These are phyloP conservation scores for Pseudogymnoascus sp. DNA, from an alignment of 2,329 filamentous ascomycete species.

Conservation along the genomic window DNA sequence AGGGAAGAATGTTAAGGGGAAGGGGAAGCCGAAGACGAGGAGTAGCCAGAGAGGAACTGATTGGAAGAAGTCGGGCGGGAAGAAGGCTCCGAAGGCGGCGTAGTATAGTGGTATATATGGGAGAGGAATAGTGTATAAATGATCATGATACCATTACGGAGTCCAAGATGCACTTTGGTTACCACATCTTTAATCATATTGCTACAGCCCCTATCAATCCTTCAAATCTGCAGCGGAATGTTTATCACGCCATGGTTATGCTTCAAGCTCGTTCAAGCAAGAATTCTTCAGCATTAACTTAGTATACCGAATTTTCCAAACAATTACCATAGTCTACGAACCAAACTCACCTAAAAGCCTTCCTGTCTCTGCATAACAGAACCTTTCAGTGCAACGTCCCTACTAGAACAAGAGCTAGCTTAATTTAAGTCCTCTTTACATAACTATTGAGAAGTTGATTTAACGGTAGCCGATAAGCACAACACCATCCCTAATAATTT, in stretches of 20 bases:
- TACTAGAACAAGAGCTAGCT: not conserved
- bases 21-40: slow-evolving; percentile 34
- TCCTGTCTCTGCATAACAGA: not conserved
- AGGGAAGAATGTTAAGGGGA: slow-evolving; percentile 46
- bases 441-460: not conserved
- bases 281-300: not conserved
- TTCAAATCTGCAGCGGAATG: not conserved
- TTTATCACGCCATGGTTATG: not conserved
- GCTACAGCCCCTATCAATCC: not conserved
- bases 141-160: slow-evolving; percentile 9
- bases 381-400: not conserved
- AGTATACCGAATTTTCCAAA: not conserved
- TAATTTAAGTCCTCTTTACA: not conserved
- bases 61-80: slow-evolving; percentile 32
- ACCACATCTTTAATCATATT: not conserved
- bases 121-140: not conserved
- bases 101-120: slow-evolving; percentile 3
- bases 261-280: not conserved
- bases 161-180: not conserved
- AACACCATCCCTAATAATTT: not conserved
- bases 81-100: slow-evolving; percentile 24
- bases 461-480: not conserved
- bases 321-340: not conserved
- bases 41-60: slow-evolving; percentile 29
- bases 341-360: not conserved